Evolutionary conservation across 73 alveolate species (phyloP), one percentile per base, ranked within the genome.

Genomic region (Urostyla sp.): DNA sequence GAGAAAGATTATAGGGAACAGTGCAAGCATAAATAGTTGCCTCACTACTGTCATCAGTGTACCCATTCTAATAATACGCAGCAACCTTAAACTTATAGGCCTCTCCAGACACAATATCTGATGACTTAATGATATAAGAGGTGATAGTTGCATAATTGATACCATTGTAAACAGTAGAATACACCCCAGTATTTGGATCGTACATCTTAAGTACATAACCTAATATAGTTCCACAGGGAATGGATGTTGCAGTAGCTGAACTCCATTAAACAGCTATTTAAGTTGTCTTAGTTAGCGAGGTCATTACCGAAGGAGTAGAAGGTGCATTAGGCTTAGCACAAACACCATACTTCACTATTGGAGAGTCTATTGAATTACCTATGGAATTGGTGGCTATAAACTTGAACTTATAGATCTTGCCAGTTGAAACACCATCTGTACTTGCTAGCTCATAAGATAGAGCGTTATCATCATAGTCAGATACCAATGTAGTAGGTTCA

Each of bases 11-110:
- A 3, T 67, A 30, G 11, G 95, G 95, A 21, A 82, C 28, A 36
- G 40, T 26, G 66, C 95, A 88, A 23, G 89, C 57, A 35, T 79
- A 84, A 43, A 88, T 49, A 44, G 24, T 5, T 5, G 78, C 40
- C 40, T 85, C 93, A 28, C n/a, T 53, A 38, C 93, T 85, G n/a
- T 40, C 48, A 59, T 58, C 79, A 15, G 88, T 32, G 23, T 50
- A 66, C 6, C 93, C 93, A 85, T 85, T 85, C 50, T 36, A 24
- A 48, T 85, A 77, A 6, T 54, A 23, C 16, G 87, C 94, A 43
- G 24, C 38, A 5, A 76, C 75, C 50, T 78, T 77, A 79, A 77
- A 86, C 32, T 74, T 61, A 49, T 86, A 86, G 38, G 59, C 37
- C 55, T 1, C 66, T 61, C 77, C 77, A 43, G 73, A 52, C 36